Percentiles rank a stretch among this genome's conserved stretches.
These are phyloP conservation scores for Jamesozyma rosinii DNA, from an alignment of 805 yeast genomes.

Conservation along the genomic window DNA sequence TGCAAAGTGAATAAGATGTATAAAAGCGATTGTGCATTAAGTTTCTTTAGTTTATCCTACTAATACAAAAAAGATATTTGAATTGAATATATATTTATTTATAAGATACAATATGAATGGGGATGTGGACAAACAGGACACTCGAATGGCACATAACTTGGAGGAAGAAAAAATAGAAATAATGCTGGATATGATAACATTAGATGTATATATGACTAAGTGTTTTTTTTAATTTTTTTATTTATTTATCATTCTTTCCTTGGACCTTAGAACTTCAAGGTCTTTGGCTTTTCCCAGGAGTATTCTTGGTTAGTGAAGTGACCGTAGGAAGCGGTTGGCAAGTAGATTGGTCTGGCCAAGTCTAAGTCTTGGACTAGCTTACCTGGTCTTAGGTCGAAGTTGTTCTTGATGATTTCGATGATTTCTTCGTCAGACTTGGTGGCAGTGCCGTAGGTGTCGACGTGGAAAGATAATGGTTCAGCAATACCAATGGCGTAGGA, in stretches of 20 bases:
- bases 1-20: too few species aligned
- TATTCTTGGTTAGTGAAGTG: conserved; percentile 98
- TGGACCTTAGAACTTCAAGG: conserved; percentile 33
- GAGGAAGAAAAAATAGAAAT: too few species aligned
- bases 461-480: conserved; percentile 95
- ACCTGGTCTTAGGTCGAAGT: conserved; percentile 99
- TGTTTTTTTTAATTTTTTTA: background rate
- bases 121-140: too few species aligned
- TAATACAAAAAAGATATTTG: background rate
- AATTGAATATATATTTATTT: background rate
- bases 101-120: background rate
- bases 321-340: conserved; percentile 98
- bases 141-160: too few species aligned
- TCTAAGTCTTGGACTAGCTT: conserved; percentile 92
- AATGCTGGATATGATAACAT: background rate
- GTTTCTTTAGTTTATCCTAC: background rate
- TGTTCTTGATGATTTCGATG: conserved; percentile 81
- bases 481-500: conserved; percentile 99
- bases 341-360: conserved; percentile 97
- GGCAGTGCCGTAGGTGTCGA: conserved; percentile 97
- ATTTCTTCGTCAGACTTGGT: conserved; percentile 80
- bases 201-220: background rate
- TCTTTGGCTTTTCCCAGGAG: conserved; percentile 97
- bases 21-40: too few species aligned
- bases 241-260: too few species aligned